phyloP scores from a whole-genome alignment of 495 filamentous ascomycete genomes.

The Tuber indicum region DNA sequence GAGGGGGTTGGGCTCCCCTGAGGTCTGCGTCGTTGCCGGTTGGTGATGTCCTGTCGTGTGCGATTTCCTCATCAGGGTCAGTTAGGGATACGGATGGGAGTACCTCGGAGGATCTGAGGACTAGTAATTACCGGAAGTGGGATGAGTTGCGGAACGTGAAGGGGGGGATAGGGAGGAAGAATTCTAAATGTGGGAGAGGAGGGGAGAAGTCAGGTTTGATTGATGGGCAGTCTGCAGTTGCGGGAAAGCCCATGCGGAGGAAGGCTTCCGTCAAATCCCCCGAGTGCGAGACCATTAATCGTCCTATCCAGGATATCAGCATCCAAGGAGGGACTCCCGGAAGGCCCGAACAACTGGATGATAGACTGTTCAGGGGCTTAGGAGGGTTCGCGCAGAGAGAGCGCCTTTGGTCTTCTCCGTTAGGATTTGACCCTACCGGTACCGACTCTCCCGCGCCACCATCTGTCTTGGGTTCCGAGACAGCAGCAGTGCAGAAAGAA shows the following conservation, averaged over 20 bases:
- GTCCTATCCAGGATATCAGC: neutral
- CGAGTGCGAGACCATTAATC: neutral
- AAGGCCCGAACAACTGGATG: neutral
- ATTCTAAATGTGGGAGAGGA: neutral
- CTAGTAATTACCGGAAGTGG: slow-evolving; percentile 5
- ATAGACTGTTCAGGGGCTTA: slow-evolving; percentile 10
- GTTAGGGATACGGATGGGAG: neutral
- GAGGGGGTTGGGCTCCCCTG: neutral
- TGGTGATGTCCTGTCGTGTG: neutral
- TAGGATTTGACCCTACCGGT: slow-evolving; percentile 10
- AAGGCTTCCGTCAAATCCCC: neutral
- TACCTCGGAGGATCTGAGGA: slow-evolving; percentile 7
- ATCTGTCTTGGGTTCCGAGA: slow-evolving; percentile 8
- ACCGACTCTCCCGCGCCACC: slow-evolving; percentile 6
- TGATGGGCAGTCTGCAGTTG: slow-evolving; percentile 8
- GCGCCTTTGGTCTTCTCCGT: slow-evolving; percentile 23
- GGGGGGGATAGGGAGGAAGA: neutral
- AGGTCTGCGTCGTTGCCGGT: neutral
- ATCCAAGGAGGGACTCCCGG: neutral
- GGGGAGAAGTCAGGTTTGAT: neutral
- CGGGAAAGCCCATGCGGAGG: slow-evolving; percentile 15
- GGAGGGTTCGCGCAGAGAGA: slow-evolving; percentile 18
- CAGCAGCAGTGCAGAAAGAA: slow-evolving; percentile 8
- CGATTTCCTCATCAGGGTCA: neutral
- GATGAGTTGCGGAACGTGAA: slow-evolving; percentile 16